Conservation (phyloP, 2,329 filamentous ascomycete genomes). For the Juglanconis juglandina region DNA sequence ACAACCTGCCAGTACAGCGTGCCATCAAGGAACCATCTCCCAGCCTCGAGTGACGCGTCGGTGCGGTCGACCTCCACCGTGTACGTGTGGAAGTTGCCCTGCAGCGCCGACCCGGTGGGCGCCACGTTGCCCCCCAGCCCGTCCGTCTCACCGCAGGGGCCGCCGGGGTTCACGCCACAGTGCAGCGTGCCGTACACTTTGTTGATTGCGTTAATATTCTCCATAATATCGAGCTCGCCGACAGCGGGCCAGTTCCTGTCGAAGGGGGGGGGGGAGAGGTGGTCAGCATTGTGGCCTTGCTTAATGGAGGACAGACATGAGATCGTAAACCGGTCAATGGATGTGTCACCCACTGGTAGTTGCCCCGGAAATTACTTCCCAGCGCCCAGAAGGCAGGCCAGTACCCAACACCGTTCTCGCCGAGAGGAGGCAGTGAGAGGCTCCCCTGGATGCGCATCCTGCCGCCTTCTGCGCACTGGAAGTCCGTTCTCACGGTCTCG, state of each 20-base stretch:
- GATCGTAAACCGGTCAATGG: neutral
- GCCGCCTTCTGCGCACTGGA: slow-evolving; percentile 23
- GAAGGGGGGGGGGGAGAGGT: slow-evolving; percentile 3
- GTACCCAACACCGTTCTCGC: slow-evolving; percentile 2
- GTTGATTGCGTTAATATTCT: slow-evolving; percentile 27
- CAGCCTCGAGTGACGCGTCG: slow-evolving; percentile 14
- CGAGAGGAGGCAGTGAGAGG: slow-evolving; percentile 13
- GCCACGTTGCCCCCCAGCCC: slow-evolving; percentile 20
- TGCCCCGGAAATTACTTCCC: neutral
- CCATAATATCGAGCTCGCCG: slow-evolving; percentile 30
- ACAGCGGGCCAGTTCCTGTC: slow-evolving; percentile 25
- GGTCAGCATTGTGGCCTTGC: neutral
- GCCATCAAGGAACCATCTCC: slow-evolving; percentile 27
- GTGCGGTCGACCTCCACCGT: slow-evolving; percentile 26
- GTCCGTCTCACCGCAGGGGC: slow-evolving; percentile 27
- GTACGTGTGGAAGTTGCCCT: slow-evolving; percentile 28
- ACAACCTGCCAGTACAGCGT: slow-evolving; percentile 21
- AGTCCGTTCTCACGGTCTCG: slow-evolving; percentile 21
- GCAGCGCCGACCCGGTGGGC: slow-evolving; percentile 6
- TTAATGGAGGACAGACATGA: too few relatives aligned
- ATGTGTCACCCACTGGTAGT: slow-evolving; percentile 1
- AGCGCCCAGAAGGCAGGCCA: slow-evolving; percentile 10
- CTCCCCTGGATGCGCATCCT: slow-evolving; percentile 23
- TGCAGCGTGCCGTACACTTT: slow-evolving; percentile 23
- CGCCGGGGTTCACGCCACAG: slow-evolving; percentile 29